These are phyloP conservation scores for Tetraselmis striata DNA, from an alignment of 139 green algal species.

Conservation along the genomic window DNA sequence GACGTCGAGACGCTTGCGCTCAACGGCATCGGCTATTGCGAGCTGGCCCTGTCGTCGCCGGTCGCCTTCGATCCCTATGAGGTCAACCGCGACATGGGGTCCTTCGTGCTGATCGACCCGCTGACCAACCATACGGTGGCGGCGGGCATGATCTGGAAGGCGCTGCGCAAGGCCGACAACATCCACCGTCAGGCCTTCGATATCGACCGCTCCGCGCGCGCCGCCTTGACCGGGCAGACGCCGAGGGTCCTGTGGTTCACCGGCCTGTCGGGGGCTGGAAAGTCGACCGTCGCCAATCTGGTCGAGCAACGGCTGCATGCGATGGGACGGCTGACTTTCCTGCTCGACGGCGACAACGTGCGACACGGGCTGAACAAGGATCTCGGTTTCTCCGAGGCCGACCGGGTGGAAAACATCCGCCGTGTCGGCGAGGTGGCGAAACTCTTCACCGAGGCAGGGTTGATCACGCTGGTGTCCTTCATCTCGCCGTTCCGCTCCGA, in stretches of 20 bases:
- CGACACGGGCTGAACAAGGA: conserved; percentile 89
- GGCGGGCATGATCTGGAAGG: conserved; percentile 51
- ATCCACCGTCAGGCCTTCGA: conserved; percentile 84
- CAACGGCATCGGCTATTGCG: no score
- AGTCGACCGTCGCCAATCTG: conserved; percentile 59
- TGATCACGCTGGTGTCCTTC: conserved; percentile 88
- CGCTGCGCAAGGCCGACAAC: conserved; percentile 74
- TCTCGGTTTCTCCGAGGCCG: conserved; percentile 73
- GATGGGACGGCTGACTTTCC: conserved; percentile 55
- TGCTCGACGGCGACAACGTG: conserved; percentile 94
- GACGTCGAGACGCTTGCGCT: no score
- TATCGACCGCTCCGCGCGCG: conserved; percentile 52
- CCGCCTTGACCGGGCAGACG: conserved; percentile 69
- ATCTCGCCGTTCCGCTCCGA: conserved; percentile 87
- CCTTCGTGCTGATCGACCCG: no score
- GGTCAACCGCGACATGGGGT: no score
- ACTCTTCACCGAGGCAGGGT: conserved; percentile 79
- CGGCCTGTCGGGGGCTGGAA: conserved; percentile 68
- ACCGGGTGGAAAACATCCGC: conserved; percentile 91
- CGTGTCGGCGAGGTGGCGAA: conserved; percentile 88
- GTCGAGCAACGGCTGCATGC: conserved; percentile 71
- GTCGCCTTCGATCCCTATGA: no score
- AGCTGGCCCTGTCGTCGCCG: no score
- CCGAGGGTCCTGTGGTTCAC: conserved; percentile 86
- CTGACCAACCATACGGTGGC: no score